Conservation (phyloP, 192 early-diverging fungal species). For the Dissophora ornata region DNA sequence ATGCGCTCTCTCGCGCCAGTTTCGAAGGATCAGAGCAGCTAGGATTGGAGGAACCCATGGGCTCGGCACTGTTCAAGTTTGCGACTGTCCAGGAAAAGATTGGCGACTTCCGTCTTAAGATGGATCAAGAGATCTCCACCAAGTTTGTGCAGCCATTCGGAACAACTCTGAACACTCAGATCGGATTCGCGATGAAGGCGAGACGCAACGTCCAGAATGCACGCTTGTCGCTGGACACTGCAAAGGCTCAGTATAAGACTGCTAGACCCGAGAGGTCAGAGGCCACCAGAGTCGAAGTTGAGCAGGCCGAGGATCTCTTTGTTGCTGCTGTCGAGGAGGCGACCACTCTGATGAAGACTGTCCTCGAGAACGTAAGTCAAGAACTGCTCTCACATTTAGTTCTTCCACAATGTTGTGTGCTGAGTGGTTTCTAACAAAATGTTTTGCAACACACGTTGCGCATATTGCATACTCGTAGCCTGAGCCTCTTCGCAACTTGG, state of each 20-base stretch:
- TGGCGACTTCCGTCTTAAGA: conserved; percentile 79
- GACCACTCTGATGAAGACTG: conserved; percentile 92
- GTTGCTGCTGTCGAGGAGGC: conserved; percentile 95
- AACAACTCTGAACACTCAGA: conserved; percentile 74
- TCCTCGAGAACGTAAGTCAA: conserved; percentile 80
- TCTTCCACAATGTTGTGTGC: too few species aligned
- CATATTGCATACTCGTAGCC: conserved; percentile 54
- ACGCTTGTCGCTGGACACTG: conserved; percentile 88
- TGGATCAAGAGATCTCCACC: conserved; percentile 76
- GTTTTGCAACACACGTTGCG: not conserved
- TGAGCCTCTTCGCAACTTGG: conserved; percentile 84
- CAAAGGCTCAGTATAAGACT: conserved; percentile 81
- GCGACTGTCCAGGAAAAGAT: conserved; percentile 87
- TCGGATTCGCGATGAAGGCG: conserved; percentile 87
- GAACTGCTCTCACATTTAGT: not conserved
- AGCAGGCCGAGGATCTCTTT: conserved; percentile 94
- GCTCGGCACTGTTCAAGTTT: conserved; percentile 88
- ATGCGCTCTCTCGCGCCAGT: conserved; percentile 81
- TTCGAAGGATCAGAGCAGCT: conserved; percentile 72
- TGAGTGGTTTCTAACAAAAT: too few species aligned
- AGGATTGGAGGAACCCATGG: conserved; percentile 86
- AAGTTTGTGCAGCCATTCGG: conserved; percentile 84
- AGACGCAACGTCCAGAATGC: conserved; percentile 85
- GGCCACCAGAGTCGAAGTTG: conserved; percentile 83
- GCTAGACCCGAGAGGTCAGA: conserved; percentile 79